Evolutionary conservation across 345 rosid species (phyloP).

Genomic region (Ceriops zippeliana): DNA sequence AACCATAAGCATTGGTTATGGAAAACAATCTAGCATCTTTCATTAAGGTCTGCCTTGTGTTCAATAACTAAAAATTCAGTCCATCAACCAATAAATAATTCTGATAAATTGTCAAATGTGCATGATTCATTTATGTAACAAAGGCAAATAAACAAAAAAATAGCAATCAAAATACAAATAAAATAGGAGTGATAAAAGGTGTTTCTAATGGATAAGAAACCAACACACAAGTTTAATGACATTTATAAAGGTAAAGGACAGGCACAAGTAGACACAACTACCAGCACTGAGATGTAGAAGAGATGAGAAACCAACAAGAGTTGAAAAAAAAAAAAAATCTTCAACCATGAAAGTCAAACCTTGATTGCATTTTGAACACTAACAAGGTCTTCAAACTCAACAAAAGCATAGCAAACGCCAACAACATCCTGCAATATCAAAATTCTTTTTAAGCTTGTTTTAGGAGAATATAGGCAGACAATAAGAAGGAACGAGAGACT

Average conservation of each 20-base stretch:
- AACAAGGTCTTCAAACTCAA: slow-evolving; percentile 84
- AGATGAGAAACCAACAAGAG: not conserved
- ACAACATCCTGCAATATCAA: slow-evolving; percentile 57
- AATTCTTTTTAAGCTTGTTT: slow-evolving; percentile 18
- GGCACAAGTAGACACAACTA: not conserved
- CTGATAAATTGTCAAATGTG: no score
- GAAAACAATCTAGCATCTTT: not conserved
- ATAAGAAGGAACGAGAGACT: not conserved
- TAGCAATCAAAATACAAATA: no score
- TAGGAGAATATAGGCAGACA: not conserved
- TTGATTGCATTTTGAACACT: slow-evolving; percentile 87
- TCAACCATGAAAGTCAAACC: slow-evolving; percentile 38
- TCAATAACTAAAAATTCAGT: not conserved
- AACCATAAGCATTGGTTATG: not conserved
- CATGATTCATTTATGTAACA: no score
- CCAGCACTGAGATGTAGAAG: not conserved
- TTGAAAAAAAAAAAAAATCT: not conserved
- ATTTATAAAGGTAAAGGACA: not conserved
- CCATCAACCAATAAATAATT: no score
- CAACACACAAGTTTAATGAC: no score
- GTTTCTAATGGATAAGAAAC: no score
- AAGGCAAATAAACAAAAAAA: no score
- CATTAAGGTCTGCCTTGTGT: not conserved
- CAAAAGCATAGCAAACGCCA: slow-evolving; percentile 95
- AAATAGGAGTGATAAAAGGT: no score